Evolutionary conservation across 768 basidiomycete species (phyloP).

Genomic region (Amyloporia xantha): DNA sequence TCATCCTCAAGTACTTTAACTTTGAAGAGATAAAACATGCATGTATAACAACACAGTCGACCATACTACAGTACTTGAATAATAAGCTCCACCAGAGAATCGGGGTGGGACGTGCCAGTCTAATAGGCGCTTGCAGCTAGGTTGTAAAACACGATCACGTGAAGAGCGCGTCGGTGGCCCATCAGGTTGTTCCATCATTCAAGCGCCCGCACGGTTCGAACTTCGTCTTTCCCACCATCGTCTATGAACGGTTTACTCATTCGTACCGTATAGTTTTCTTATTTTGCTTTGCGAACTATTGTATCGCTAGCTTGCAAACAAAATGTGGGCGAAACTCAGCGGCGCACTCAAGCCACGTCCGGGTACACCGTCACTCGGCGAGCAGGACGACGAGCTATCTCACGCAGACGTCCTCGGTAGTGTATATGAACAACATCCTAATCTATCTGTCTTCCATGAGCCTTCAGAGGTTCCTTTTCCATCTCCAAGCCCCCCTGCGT

Average conservation of each 20-base stretch:
- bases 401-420: constrained; percentile 37
- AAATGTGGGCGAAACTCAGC: constrained; percentile 61
- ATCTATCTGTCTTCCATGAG: constrained; percentile 50
- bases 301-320: not conserved
- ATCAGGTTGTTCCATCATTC: not conserved
- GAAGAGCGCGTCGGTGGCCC: not conserved
- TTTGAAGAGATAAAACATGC: too few species aligned
- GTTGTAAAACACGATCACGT: not conserved
- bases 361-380: constrained; percentile 11
- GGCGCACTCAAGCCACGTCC: constrained; percentile 43
- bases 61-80: too few species aligned
- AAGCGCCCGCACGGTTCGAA: not conserved
- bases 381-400: constrained; percentile 13
- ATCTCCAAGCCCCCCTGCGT: constrained; percentile 36
- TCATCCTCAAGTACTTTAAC: too few species aligned
- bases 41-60: too few species aligned
- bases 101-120: too few species aligned
- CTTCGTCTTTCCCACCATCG: not conserved
- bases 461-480: constrained; percentile 27
- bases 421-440: constrained; percentile 56
- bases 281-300: not conserved
- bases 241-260: not conserved
- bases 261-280: not conserved
- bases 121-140: too few species aligned
- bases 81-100: too few species aligned